Conservation (phyloP, 768 basidiomycete species). For the Rubroboletus pulcherrimus region DNA sequence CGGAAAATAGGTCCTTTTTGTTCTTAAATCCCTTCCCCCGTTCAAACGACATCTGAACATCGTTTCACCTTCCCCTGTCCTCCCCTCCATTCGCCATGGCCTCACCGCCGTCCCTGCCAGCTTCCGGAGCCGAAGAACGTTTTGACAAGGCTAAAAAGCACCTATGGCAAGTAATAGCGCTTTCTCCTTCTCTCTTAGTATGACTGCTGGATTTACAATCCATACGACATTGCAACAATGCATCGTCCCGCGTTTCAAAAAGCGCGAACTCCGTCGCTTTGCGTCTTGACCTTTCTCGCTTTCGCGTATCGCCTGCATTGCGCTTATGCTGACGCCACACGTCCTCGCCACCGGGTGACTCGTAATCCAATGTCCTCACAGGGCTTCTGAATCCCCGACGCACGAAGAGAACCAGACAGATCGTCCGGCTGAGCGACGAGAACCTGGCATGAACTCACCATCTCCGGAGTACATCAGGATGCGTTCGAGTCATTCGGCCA, state of each 20-base stretch:
- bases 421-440: constrained; percentile 12
- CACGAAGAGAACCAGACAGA: constrained; percentile 19
- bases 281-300: constrained; percentile 7
- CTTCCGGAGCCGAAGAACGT: constrained; percentile 27
- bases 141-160: constrained; percentile 37
- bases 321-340: constrained; percentile 32
- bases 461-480: constrained; percentile 23
- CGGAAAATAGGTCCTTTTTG: constrained; percentile 25
- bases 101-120: constrained; percentile 19
- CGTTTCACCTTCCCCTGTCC: constrained; percentile 24
- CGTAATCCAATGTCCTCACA: constrained; percentile 19
- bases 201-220: constrained; percentile 4
- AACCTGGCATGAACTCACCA: constrained; percentile 13
- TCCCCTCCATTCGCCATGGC: constrained; percentile 20
- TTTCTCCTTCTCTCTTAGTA: constrained; percentile 3
- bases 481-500: constrained; percentile 17
- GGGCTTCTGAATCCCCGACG: constrained; percentile 31
- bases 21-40: constrained; percentile 30
- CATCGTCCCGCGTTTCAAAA: constrained; percentile 10
- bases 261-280: constrained; percentile 14
- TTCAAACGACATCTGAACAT: constrained; percentile 23
- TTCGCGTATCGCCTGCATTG: constrained; percentile 23
- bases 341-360: constrained; percentile 17
- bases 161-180: constrained; percentile 28
- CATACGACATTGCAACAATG: constrained; percentile 11